These are phyloP conservation scores for Carpinus fangiana DNA, from an alignment of 306 rosid genomes.

Conservation along the genomic window DNA sequence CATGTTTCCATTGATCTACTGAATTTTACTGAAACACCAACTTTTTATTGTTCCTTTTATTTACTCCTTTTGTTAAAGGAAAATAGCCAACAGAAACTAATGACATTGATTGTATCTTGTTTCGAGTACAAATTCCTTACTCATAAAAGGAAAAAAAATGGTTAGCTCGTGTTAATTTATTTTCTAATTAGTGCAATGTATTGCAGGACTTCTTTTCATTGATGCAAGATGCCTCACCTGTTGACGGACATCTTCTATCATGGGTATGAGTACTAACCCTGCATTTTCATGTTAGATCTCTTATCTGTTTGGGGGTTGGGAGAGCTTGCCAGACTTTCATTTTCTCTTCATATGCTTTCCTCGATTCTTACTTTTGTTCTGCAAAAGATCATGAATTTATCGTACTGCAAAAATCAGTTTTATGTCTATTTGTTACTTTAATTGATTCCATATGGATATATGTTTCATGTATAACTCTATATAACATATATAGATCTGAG, in stretches of 20 bases:
- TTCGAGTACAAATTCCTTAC: not conserved
- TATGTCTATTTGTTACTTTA: not conserved
- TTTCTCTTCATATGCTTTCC: constrained; percentile 10
- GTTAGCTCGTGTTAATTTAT: constrained; percentile 11
- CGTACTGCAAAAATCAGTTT: not conserved
- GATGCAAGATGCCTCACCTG: constrained; percentile 60
- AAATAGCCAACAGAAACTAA: not conserved
- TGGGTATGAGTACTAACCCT: constrained; percentile 59
- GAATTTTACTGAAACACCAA: not conserved
- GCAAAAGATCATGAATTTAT: not conserved
- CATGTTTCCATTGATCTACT: not conserved
- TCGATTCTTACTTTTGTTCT: not conserved
- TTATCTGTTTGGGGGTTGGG: not conserved
- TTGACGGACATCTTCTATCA: constrained; percentile 86
- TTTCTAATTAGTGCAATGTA: constrained; percentile 16
- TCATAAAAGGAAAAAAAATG: not conserved
- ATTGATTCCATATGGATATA: not conserved
- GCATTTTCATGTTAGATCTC: not conserved
- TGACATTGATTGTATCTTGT: constrained; percentile 2
- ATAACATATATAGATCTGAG: not conserved
- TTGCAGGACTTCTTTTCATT: constrained; percentile 75
- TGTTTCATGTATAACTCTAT: not conserved
- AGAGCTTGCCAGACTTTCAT: not conserved
- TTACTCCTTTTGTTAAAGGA: not conserved
- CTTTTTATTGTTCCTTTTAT: not conserved